Conservation (phyloP, 805 yeast genomes). For the Candida ficus region DNA sequence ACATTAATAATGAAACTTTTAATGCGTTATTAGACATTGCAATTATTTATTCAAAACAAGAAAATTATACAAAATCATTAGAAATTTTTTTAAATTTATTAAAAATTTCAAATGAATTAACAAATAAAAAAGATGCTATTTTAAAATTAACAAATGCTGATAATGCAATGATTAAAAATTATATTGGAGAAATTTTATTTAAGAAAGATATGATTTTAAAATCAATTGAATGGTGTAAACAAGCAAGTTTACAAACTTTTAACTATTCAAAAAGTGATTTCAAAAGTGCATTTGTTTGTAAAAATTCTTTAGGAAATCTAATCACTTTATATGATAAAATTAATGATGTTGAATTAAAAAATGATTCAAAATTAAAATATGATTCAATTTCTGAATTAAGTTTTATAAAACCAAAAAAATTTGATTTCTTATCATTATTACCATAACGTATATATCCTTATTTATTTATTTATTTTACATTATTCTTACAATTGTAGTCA, state of each 20-base stretch:
- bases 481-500: no score
- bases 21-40: constrained; percentile 24
- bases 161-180: constrained; percentile 35
- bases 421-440: constrained; percentile 6
- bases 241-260: constrained; percentile 27
- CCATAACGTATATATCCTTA: background rate
- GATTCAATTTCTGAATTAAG: constrained; percentile 6
- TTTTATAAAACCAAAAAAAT: constrained; percentile 3
- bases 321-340: constrained; percentile 12
- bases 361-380: constrained; percentile 11
- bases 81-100: constrained; percentile 30
- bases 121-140: background rate
- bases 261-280: constrained; percentile 28
- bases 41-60: constrained; percentile 17
- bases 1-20: constrained; percentile 19
- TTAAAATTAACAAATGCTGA: constrained; percentile 3
- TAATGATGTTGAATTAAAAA: constrained; percentile 12
- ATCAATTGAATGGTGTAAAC: constrained; percentile 38
- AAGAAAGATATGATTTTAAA: constrained; percentile 26
- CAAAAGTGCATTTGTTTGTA: constrained; percentile 34
- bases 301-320: constrained; percentile 32
- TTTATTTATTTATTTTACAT: constrained; percentile 1
- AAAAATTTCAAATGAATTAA: constrained; percentile 12
- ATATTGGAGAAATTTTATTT: constrained; percentile 40
- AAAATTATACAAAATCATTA: constrained; percentile 23